phyloP scores from a whole-genome alignment of 2,329 filamentous ascomycete species.

The Sarocladium strictum region DNA sequence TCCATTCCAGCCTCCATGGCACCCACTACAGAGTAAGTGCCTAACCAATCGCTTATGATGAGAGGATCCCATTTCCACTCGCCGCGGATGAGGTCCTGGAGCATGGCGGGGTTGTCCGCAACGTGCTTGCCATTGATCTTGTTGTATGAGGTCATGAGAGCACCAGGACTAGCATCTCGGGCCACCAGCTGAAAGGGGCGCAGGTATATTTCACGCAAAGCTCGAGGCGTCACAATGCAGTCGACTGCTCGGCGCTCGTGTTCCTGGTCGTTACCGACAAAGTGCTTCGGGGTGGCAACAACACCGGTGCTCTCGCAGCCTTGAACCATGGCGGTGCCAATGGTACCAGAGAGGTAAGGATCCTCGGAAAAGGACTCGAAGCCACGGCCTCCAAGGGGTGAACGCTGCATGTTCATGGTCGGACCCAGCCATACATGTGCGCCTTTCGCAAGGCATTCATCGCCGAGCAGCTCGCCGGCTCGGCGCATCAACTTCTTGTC shows the following conservation, averaged over 20 bases:
- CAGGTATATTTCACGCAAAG: slow-evolving; percentile 34
- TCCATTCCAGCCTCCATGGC: slow-evolving; percentile 25
- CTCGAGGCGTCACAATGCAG: slow-evolving; percentile 22
- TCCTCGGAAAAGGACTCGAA: slow-evolving; percentile 44
- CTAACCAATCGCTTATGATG: slow-evolving; percentile 42
- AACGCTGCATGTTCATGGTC: slow-evolving; percentile 43
- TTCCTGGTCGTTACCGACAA: slow-evolving; percentile 37
- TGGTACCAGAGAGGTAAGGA: slow-evolving; percentile 37
- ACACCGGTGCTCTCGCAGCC: slow-evolving; percentile 37
- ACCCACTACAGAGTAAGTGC: slow-evolving; percentile 26
- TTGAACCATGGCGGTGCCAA: slow-evolving; percentile 36
- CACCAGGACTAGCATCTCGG: slow-evolving; percentile 33
- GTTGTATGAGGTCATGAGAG: slow-evolving; percentile 42
- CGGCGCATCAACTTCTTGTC: slow-evolving; percentile 50
- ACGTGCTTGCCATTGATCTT: slow-evolving; percentile 39
- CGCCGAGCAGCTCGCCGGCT: slow-evolving; percentile 52
- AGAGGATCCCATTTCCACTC: slow-evolving; percentile 40
- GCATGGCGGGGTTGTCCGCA: slow-evolving; percentile 31
- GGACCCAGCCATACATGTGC: slow-evolving; percentile 68
- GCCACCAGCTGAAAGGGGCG: slow-evolving; percentile 39
- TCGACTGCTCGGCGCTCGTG: slow-evolving; percentile 24
- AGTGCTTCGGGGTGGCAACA: slow-evolving; percentile 40
- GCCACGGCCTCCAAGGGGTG: slow-evolving; percentile 40
- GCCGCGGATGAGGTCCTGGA: slow-evolving; percentile 32
- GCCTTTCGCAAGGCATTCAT: slow-evolving; percentile 51